Conservation (phyloP, 257 asterid genomes). For the Rehmannia glutinosa region DNA sequence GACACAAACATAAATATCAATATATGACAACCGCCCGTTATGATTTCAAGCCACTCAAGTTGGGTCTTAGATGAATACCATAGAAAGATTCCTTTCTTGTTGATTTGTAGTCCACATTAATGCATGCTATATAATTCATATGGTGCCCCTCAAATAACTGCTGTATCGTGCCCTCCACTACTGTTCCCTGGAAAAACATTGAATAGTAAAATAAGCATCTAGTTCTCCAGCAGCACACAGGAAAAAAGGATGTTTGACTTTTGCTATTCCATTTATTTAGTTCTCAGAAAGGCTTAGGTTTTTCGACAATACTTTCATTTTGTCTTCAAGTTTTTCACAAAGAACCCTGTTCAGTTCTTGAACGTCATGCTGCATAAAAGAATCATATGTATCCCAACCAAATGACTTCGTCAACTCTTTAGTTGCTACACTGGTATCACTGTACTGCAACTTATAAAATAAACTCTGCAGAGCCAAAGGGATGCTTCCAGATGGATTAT, state of each 20-base stretch:
- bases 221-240: neutral
- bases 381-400: constrained; percentile 85
- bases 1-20: constrained; percentile 23
- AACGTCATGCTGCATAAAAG: constrained; percentile 86
- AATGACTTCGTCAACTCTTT: constrained; percentile 84
- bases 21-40: constrained; percentile 3
- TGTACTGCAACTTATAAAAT: constrained; percentile 78
- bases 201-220: neutral
- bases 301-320: constrained; percentile 64
- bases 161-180: constrained; percentile 85
- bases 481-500: constrained; percentile 75
- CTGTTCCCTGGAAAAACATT: constrained; percentile 58
- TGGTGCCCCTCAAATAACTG: constrained; percentile 86
- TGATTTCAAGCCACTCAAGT: constrained; percentile 12
- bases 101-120: constrained; percentile 77
- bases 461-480: constrained; percentile 86
- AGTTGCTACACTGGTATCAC: constrained; percentile 78
- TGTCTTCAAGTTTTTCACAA: too few relatives aligned
- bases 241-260: neutral
- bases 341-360: constrained; percentile 87
- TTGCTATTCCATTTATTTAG: constrained; percentile 8
- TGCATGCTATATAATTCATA: constrained; percentile 83
- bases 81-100: constrained; percentile 86
- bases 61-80: constrained; percentile 35
- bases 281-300: constrained; percentile 3